Percentiles rank a stretch among this genome's conserved stretches.
These are phyloP conservation scores for Yamadazyma friedrichii DNA, from an alignment of 1,139 yeast species.

Conservation along the genomic window DNA sequence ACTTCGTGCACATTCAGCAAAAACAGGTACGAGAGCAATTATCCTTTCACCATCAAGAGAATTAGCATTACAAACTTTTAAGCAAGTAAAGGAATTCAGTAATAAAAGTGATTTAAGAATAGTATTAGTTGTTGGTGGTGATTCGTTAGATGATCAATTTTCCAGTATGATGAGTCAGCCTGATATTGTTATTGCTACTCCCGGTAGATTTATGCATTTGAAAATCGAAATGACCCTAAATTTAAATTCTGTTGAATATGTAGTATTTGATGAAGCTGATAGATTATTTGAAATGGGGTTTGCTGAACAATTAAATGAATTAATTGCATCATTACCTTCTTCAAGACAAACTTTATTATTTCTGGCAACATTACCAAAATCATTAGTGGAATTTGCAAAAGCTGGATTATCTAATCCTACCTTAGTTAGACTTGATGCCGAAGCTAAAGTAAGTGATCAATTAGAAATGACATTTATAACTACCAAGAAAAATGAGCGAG, in stretches of 20 bases:
- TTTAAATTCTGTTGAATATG: constrained; percentile 77
- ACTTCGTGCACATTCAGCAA: constrained; percentile 77
- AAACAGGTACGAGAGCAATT: constrained; percentile 81
- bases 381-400: constrained; percentile 93
- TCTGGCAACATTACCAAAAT: constrained; percentile 91
- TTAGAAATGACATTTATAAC: constrained; percentile 87
- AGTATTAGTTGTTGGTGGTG: constrained; percentile 91
- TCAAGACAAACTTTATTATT: constrained; percentile 85
- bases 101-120: constrained; percentile 81
- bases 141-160: constrained; percentile 93
- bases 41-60: constrained; percentile 91
- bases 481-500: constrained; percentile 82
- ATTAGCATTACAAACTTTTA: constrained; percentile 87
- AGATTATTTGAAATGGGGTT: constrained; percentile 96
- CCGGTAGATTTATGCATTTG: constrained; percentile 94
- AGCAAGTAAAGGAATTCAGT: constrained; percentile 85
- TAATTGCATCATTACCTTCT: constrained; percentile 78
- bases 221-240: constrained; percentile 94
- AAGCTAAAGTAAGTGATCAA: constrained; percentile 82
- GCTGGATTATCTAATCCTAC: constrained; percentile 94
- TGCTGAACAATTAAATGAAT: constrained; percentile 88
- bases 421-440: constrained; percentile 88
- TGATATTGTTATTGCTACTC: constrained; percentile 93
- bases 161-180: constrained; percentile 91
- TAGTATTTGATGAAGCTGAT: constrained; percentile 98